A percentile compares a stretch with the other conserved stretches of the same genome.
Conservation (phyloP, 257 asterid genomes). For the Primulina eburnea region DNA sequence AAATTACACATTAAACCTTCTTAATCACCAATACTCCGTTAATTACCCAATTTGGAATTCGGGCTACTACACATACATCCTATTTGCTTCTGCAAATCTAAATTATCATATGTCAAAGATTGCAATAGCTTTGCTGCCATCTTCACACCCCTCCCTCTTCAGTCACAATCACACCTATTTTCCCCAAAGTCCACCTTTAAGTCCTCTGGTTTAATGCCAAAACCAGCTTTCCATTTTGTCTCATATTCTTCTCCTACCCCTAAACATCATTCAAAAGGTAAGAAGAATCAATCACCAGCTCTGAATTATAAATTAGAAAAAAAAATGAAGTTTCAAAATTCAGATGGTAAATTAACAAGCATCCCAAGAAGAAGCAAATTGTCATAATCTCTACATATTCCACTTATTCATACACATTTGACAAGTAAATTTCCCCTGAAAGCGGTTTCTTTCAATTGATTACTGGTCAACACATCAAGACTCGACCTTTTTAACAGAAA, state of each 20-base stretch:
- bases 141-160: slow-evolving; percentile 24
- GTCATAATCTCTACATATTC: slow-evolving; percentile 20
- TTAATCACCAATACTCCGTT: too few relatives aligned
- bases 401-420: background rate
- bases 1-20: too few relatives aligned
- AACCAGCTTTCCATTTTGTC: slow-evolving; percentile 16
- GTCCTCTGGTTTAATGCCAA: background rate
- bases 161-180: slow-evolving; percentile 5
- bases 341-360: slow-evolving; percentile 9
- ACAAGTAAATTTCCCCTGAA: slow-evolving; percentile 3
- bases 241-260: slow-evolving; percentile 12
- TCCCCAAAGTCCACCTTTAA: slow-evolving; percentile 1
- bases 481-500: slow-evolving; percentile 20
- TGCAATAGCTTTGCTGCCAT: slow-evolving; percentile 89
- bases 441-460: slow-evolving; percentile 1
- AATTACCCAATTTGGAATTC: too few relatives aligned
- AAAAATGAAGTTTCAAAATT: background rate
- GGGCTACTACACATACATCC: too few relatives aligned
- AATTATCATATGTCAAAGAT: slow-evolving; percentile 75
- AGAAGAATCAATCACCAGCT: slow-evolving; percentile 1
- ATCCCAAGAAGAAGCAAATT: slow-evolving; percentile 18
- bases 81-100: slow-evolving; percentile 81
- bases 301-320: background rate
- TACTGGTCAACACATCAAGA: slow-evolving; percentile 28
- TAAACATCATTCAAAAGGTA: slow-evolving; percentile 13